These are phyloP conservation scores for Fusarium irregulare DNA, from an alignment of 2,329 filamentous ascomycete species.

Conservation along the genomic window DNA sequence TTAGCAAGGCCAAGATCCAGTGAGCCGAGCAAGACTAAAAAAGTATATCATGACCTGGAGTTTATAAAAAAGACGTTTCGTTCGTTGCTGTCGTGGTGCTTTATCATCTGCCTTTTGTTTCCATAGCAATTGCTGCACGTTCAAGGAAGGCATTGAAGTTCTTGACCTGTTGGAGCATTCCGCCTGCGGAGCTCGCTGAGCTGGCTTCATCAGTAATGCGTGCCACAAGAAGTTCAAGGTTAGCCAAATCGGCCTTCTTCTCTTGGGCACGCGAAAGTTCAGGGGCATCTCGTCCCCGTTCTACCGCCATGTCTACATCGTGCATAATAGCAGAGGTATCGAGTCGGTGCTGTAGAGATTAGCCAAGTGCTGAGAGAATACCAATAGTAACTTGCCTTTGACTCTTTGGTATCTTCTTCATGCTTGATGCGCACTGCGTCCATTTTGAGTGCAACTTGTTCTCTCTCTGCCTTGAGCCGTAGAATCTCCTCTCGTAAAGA, in stretches of 20 bases:
- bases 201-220: constrained; percentile 66
- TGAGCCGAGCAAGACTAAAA: constrained; percentile 47
- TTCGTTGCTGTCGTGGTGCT: constrained; percentile 6
- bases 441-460: constrained; percentile 71
- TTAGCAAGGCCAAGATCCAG: constrained; percentile 75
- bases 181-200: constrained; percentile 60
- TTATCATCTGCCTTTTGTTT: constrained; percentile 53
- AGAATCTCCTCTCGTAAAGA: constrained; percentile 70
- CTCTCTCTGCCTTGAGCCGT: constrained; percentile 67
- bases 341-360: constrained; percentile 55
- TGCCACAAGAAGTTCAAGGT: constrained; percentile 68
- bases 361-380: neutral
- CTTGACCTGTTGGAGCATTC: constrained; percentile 65
- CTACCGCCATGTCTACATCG: constrained; percentile 69
- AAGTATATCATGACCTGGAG: constrained; percentile 10
- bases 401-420: constrained; percentile 64
- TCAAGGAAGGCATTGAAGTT: constrained; percentile 74
- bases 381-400: constrained; percentile 56
- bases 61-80: constrained; percentile 13
- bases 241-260: constrained; percentile 63
- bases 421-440: constrained; percentile 71
- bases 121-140: constrained; percentile 67
- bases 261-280: constrained; percentile 59
- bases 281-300: constrained; percentile 61
- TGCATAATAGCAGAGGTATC: constrained; percentile 69